Base-by-base conservation (phyloP, 805 yeast genomes). In the Candida oleophila region DNA sequence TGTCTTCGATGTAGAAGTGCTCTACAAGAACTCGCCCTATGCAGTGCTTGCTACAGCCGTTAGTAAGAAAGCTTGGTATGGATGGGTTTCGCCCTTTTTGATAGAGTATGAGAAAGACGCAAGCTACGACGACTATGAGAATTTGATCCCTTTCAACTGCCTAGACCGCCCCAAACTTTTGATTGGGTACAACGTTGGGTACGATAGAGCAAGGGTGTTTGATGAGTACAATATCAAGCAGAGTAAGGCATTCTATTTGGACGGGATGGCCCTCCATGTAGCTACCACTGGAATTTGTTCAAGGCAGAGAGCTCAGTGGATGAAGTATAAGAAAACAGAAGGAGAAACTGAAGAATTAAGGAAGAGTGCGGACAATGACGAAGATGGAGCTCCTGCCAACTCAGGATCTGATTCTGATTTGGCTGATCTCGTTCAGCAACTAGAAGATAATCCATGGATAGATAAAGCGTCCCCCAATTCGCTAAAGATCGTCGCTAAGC, bases 281-380 rank as follows among this genome's bases (percentile, higher is more conserved):
- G 95, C 98, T 1, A 80, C 83, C 0, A 81, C 85, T 43, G 99
- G 99, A 0, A 85, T 94, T 79, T 89, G 97, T 62, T 88, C 97
- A 2, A 82, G 88, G 55, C 99, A 94, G 59, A 67, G 98, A 50
- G 85, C 89, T 0, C 74, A 78, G 15, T 94, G 94, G 87, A 62
- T 79, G 55, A 82, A 79, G 49, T 82, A 77, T 55, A 74, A 69
- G 37, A 83, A 75, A 50, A 66, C 64, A 41, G 56, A 59, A 35
- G n/a, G n/a, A n/a, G 52, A 54, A n/a, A 54, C 48, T 5, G 53
- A 53, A 18, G 52, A 51, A 33, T 16, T 39, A 20, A 25, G 19
- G 32, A 53, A 46, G 19, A 50, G 49, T 38, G 53, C 28, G 49
- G 56, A 38, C 14, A 61, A 56, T 2, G 47, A 49, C 16, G 53